Base-by-base conservation (phyloP, 257 asterid genomes). In the Fraxinus excelsior region DNA sequence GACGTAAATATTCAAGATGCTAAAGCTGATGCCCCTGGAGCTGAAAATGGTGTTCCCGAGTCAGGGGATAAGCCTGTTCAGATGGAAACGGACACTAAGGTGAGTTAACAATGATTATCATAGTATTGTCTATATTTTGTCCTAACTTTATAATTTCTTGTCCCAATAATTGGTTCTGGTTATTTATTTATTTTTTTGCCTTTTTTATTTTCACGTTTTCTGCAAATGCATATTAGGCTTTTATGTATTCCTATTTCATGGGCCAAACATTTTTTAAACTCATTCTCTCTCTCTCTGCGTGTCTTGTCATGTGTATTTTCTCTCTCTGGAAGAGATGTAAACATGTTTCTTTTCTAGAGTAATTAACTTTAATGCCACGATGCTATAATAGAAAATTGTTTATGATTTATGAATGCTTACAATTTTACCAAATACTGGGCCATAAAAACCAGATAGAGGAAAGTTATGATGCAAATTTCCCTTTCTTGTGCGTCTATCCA, bases 81-180 rank as follows among this genome's bases (percentile, higher is more conserved):
- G 71, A 82, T 87, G 88, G 90, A 87, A 25, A 80, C 87, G 10
- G 90, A 84, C 81, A 58, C 87, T 35, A 87, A 87, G 88, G 90
- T 87, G 29, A 65, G 80, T n/a, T 18, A 5, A 46, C 42, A 11
- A 29, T 1, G 11, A 7, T 10, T 21, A n/a, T 40, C 18, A 53
- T 14, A n/a, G 6, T 53, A 75, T 12, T 19, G 4, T 71, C 12
- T 32, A 1, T 46, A 7, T 44, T 23, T 3, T 10, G 7, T 31
- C 1, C 60, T 2, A 23, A 21, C 37, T n/a, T 46, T 29, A 26
- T 31, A 4, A 32, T 49, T 35, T 14, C 21, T 49, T 40, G 46
- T 40, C 46, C 16, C 46, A 40, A 10, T 40, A 11, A 1, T 40
- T 40, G 46, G 14, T 40, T 12, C 19, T 46, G 56, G 18, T 44